Evolutionary conservation across 768 basidiomycete genomes (phyloP), one percentile per base, ranked within the genome.

Genomic region (Tylopilus cervinicoccineus): DNA sequence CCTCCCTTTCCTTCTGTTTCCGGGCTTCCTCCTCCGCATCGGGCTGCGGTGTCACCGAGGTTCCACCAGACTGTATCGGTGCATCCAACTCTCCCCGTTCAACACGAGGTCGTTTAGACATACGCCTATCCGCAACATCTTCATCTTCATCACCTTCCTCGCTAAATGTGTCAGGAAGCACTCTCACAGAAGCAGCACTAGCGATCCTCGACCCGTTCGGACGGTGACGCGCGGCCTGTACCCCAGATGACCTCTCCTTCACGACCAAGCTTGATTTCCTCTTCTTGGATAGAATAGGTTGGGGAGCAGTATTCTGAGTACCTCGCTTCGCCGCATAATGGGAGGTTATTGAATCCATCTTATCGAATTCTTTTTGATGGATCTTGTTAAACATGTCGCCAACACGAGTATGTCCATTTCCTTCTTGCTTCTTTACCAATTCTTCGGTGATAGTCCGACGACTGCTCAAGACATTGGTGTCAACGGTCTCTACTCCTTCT

Each of bases 291-390:
- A 62, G 16, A 38, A 68, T 56, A 6, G 58, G 36, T 14, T 62
- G 52, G 11, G 54, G 28, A 54, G 55, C 38, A 2, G 47, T 44
- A n/a, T 23, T 60, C 62, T 48, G 64, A 17, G 37, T 41, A 10
- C 61, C 59, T 16, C 74, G 70, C 39, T 61, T 70, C 24, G 74
- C 75, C 5, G 78, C 73, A 56, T 79, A 79, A 51, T 78, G 76
- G 11, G 58, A 70, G 11, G 70, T 76, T 58, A 90, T 89, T 7
- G 84, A 82, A 55, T 87, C 85, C 88, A 91, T 91, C 73, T 80
- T 84, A 46, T 68, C 67, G 61, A 90, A 90, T 48, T 78, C 77
- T 29, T 76, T 72, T 46, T 82, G 76, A 57, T 92, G 88, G 22
- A 72, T 60, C 57, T 76, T 78, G 19, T 83, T 76, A 59, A 89